Percentiles rank a stretch among this genome's conserved stretches.
These are phyloP conservation scores for Candida hispaniensis DNA, from an alignment of 805 yeast species.

Conservation along the genomic window DNA sequence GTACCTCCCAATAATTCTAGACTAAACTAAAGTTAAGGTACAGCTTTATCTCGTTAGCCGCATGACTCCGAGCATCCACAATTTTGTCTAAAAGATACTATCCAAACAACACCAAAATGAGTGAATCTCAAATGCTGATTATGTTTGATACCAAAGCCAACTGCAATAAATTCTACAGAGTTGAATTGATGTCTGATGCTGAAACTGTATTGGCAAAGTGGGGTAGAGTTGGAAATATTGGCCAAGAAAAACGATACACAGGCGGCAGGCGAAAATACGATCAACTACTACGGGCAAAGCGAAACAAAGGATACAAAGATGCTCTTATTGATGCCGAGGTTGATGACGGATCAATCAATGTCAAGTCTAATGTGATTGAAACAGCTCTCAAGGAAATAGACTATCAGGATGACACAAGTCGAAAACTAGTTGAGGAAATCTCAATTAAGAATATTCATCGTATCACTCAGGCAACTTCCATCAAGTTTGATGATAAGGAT, in stretches of 20 bases:
- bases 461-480: slow-evolving; percentile 8
- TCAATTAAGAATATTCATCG: slow-evolving; percentile 7
- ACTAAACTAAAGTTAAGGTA: no score
- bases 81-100: no score
- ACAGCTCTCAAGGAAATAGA: slow-evolving; percentile 13
- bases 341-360: slow-evolving; percentile 7
- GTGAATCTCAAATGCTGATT: slow-evolving; percentile 51
- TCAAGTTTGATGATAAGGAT: slow-evolving; percentile 8
- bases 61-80: no score
- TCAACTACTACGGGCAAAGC: slow-evolving; percentile 6
- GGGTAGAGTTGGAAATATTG: slow-evolving; percentile 17
- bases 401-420: slow-evolving; percentile 9
- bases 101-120: no score
- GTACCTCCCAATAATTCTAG: no score
- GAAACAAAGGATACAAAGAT: slow-evolving; percentile 14
- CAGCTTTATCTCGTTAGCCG: no score
- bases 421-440: slow-evolving; percentile 7
- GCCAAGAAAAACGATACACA: slow-evolving; percentile 4
- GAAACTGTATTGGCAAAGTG: slow-evolving; percentile 46
- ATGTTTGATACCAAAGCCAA: slow-evolving; percentile 46
- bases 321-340: slow-evolving; percentile 11
- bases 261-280: slow-evolving; percentile 12
- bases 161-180: slow-evolving; percentile 50
- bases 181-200: slow-evolving; percentile 34
- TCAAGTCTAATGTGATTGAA: slow-evolving; percentile 4